Percentiles rank a stretch among this genome's conserved stretches.
Evolutionary conservation across 768 basidiomycete genomes (phyloP).

Genomic region (Tylopilus cervinicoccineus): DNA sequence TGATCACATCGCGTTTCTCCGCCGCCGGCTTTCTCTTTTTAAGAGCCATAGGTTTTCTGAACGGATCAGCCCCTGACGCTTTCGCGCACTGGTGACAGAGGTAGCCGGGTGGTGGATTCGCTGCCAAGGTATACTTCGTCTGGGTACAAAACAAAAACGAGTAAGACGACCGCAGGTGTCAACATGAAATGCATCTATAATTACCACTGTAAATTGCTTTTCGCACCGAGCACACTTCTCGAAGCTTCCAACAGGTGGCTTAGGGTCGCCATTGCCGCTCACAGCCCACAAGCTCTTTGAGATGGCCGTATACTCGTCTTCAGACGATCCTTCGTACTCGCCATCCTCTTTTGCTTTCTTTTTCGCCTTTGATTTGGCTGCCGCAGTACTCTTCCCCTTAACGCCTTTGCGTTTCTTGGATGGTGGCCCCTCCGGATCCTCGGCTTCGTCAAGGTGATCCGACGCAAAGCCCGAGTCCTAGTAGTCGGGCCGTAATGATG

Average conservation of each 20-base stretch:
- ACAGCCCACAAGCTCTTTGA: slow-evolving; percentile 45
- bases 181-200: slow-evolving; percentile 25
- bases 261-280: slow-evolving; percentile 32
- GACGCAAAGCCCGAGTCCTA: slow-evolving; percentile 54
- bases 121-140: slow-evolving; percentile 86
- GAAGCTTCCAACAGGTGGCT: slow-evolving; percentile 75
- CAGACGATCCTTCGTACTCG: slow-evolving; percentile 50
- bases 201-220: slow-evolving; percentile 84
- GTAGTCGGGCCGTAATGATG: not conserved
- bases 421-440: slow-evolving; percentile 37
- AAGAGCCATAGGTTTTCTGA: slow-evolving; percentile 69
- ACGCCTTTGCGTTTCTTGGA: slow-evolving; percentile 55
- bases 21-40: slow-evolving; percentile 59
- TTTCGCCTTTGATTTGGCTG: slow-evolving; percentile 38
- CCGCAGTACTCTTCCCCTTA: slow-evolving; percentile 39
- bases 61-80: slow-evolving; percentile 73
- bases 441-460: slow-evolving; percentile 68
- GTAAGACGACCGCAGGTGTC: not conserved
- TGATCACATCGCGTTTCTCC: slow-evolving; percentile 64
- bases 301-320: slow-evolving; percentile 64
- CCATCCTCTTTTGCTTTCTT: slow-evolving; percentile 41
- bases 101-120: slow-evolving; percentile 65
- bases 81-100: slow-evolving; percentile 86
- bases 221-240: slow-evolving; percentile 78
- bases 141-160: slow-evolving; percentile 24